These are phyloP conservation scores for Neospermospora avenae DNA, from an alignment of 2,329 filamentous ascomycete species.

Conservation along the genomic window DNA sequence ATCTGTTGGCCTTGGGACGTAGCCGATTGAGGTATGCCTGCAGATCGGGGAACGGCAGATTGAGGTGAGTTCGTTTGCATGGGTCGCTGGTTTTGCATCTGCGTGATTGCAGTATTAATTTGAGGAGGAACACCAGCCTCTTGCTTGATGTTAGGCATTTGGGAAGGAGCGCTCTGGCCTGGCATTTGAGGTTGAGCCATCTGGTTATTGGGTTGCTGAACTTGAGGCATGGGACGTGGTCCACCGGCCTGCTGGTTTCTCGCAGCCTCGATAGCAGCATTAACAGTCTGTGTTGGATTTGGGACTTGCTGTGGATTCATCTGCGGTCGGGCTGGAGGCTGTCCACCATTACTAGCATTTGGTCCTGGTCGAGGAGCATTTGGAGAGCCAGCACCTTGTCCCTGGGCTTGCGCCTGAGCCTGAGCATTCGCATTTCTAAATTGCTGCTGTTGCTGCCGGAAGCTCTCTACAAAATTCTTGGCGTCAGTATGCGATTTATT, in stretches of 20 bases:
- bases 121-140: slow-evolving; percentile 28
- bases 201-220: slow-evolving; percentile 21
- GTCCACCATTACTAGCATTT: slow-evolving; percentile 15
- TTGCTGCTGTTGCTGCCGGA: slow-evolving; percentile 40
- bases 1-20: slow-evolving; percentile 21
- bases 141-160: slow-evolving; percentile 27
- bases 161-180: slow-evolving; percentile 24
- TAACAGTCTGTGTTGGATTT: slow-evolving; percentile 35
- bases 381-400: slow-evolving; percentile 18
- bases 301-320: slow-evolving; percentile 30
- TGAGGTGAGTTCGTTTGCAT: slow-evolving; percentile 33
- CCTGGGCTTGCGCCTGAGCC: slow-evolving; percentile 24
- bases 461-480: slow-evolving; percentile 45
- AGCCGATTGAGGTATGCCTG: slow-evolving; percentile 26
- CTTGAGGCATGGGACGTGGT: slow-evolving; percentile 23
- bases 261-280: slow-evolving; percentile 36
- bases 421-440: slow-evolving; percentile 31
- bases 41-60: slow-evolving; percentile 32
- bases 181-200: slow-evolving; percentile 21
- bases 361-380: neutral
- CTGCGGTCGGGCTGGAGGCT: slow-evolving; percentile 29
- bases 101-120: slow-evolving; percentile 32
- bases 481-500: slow-evolving; percentile 47
- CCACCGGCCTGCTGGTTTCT: slow-evolving; percentile 35
- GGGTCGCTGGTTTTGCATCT: slow-evolving; percentile 26